Evolutionary conservation across 306 rosid genomes (phyloP).

Genomic region (Trifolium pratense): DNA sequence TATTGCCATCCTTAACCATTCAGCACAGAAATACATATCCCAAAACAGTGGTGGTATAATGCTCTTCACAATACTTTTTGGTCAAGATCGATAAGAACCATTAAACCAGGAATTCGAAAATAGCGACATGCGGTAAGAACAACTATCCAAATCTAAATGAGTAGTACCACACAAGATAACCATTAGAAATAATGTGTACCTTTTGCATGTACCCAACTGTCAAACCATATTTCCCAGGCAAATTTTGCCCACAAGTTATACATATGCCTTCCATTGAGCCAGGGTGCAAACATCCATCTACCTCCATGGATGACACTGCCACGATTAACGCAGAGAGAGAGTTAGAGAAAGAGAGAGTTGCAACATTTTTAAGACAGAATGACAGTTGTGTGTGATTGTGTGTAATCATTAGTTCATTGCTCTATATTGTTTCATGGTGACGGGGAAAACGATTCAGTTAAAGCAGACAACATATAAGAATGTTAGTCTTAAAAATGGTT

Average conservation of each 20-base stretch:
- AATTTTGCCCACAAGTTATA: conserved; percentile 67
- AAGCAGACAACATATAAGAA: conserved; percentile 2
- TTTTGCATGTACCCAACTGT: conserved; percentile 79
- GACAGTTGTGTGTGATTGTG: neutral
- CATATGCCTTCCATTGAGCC: conserved; percentile 83
- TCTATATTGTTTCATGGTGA: too few relatives aligned
- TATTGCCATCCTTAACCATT: too few relatives aligned
- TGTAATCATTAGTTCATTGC: neutral
- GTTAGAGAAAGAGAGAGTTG: neutral
- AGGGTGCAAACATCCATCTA: conserved; percentile 66
- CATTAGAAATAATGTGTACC: conserved; percentile 52
- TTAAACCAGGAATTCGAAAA: neutral
- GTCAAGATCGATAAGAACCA: too few relatives aligned
- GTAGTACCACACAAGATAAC: conserved; percentile 26
- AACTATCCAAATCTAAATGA: conserved; percentile 26
- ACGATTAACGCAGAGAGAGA: neutral
- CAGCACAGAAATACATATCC: too few relatives aligned
- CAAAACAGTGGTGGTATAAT: too few relatives aligned
- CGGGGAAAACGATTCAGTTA: neutral
- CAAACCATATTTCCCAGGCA: conserved; percentile 73
- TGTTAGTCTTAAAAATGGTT: conserved; percentile 16
- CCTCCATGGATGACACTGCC: conserved; percentile 59
- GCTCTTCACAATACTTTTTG: too few relatives aligned
- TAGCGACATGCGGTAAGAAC: neutral
- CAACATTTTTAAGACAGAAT: neutral